Evolutionary conservation across 2,329 filamentous ascomycete genomes (phyloP).

Genomic region (Coniochaeta prunicola): DNA sequence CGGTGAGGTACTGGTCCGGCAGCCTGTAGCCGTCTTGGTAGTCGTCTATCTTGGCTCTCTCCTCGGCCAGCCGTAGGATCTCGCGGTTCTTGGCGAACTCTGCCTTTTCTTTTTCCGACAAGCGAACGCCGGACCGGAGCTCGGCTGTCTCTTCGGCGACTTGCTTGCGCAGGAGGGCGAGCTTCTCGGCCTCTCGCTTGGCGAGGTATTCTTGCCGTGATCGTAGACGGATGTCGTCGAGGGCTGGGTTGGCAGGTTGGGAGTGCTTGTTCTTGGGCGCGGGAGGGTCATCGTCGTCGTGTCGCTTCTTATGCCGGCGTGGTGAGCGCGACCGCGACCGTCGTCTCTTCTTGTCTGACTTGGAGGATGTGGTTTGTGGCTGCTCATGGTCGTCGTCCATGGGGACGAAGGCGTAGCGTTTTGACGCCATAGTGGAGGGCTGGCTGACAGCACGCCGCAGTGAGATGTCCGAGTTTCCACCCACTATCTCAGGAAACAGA

Average conservation of each 20-base stretch:
- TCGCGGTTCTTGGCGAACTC: slow-evolving; percentile 88
- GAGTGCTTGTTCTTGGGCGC: slow-evolving; percentile 11
- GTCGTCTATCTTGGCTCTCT: slow-evolving; percentile 81
- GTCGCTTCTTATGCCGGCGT: slow-evolving; percentile 25
- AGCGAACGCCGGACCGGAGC: slow-evolving; percentile 62
- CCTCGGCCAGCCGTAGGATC: slow-evolving; percentile 72
- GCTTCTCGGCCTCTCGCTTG: slow-evolving; percentile 80
- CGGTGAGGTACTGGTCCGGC: slow-evolving; percentile 91
- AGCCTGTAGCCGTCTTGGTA: slow-evolving; percentile 87
- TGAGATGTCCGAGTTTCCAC: not conserved
- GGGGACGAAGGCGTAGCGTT: slow-evolving; percentile 59
- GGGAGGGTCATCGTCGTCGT: slow-evolving; percentile 22
- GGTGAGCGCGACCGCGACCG: slow-evolving; percentile 17
- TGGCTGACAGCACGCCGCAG: not conserved
- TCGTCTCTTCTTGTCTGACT: slow-evolving; percentile 29
- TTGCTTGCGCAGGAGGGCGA: slow-evolving; percentile 82
- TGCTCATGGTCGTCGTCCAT: slow-evolving; percentile 60
- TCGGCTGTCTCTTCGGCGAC: slow-evolving; percentile 85
- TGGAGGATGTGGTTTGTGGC: slow-evolving; percentile 34
- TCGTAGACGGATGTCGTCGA: slow-evolving; percentile 73
- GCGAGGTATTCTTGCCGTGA: slow-evolving; percentile 90
- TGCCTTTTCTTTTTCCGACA: slow-evolving; percentile 73
- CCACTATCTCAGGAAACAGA: not conserved
- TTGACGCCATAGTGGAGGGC: slow-evolving; percentile 27
- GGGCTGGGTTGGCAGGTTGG: slow-evolving; percentile 59